Conservation (phyloP, 1,284 basidiomycete genomes). For the Pseudozyma flocculosa region DNA sequence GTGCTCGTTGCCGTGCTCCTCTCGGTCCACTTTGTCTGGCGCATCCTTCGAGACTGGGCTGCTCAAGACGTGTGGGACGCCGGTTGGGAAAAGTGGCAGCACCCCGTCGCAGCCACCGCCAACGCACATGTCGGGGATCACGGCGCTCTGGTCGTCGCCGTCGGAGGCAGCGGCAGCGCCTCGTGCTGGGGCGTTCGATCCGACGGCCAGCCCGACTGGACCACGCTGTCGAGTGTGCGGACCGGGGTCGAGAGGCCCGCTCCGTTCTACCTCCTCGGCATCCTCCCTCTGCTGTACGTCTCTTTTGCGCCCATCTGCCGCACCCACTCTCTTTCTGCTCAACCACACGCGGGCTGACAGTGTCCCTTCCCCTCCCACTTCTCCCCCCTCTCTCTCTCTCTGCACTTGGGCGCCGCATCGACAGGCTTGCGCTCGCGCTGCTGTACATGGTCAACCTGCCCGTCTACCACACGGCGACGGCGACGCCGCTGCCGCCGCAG, state of each 20-base stretch:
- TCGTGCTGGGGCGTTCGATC: not conserved
- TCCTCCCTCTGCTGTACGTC: constrained; percentile 23
- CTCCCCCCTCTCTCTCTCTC: not conserved
- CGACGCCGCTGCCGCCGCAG: not conserved
- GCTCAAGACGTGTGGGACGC: constrained; percentile 5
- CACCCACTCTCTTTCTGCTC: too few species aligned
- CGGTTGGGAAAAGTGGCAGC: constrained; percentile 4
- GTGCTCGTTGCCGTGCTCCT: constrained; percentile 1
- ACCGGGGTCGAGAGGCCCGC: constrained; percentile 9
- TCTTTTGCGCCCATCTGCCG: too few species aligned
- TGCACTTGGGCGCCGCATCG: not conserved
- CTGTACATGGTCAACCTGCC: constrained; percentile 5
- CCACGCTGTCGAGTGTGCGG: not conserved
- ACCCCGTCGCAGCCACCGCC: not conserved
- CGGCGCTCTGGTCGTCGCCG: not conserved
- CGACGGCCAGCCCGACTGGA: not conserved
- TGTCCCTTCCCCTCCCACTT: not conserved
- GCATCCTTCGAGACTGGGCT: constrained; percentile 21
- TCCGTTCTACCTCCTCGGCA: constrained; percentile 20
- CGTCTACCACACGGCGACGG: not conserved
- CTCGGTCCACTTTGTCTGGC: constrained; percentile 21
- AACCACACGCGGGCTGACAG: too few species aligned
- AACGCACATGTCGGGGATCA: too few species aligned
- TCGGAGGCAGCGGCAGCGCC: not conserved
- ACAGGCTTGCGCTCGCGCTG: constrained; percentile 1